These are phyloP conservation scores for Sphenostylis stenocarpa DNA, from an alignment of 306 rosid genomes.

Conservation along the genomic window DNA sequence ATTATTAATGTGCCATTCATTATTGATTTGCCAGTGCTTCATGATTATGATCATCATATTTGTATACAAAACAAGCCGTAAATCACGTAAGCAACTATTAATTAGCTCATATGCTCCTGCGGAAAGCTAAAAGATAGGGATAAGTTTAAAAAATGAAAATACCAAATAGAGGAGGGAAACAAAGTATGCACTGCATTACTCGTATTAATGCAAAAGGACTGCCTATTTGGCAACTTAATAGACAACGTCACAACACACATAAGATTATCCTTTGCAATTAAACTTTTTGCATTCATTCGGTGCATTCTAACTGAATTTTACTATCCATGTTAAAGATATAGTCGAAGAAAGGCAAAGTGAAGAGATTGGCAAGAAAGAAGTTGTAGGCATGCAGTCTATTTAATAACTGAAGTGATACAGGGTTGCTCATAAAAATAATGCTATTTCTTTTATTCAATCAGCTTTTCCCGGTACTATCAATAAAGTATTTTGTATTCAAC, in stretches of 20 bases:
- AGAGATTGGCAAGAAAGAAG: neutral
- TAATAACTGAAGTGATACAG: neutral
- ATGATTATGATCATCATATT: neutral
- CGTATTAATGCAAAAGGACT: neutral
- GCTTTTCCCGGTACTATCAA: neutral
- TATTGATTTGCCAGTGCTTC: neutral
- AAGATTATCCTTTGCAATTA: neutral
- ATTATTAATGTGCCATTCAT: neutral
- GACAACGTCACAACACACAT: neutral
- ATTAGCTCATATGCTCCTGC: neutral
- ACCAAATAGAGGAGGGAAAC: constrained; percentile 14
- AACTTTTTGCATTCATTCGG: constrained; percentile 5
- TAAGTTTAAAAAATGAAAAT: neutral
- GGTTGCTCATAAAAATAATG: neutral
- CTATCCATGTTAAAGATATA: neutral
- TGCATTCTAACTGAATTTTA: neutral
- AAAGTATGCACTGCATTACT: neutral
- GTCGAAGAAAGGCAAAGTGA: neutral
- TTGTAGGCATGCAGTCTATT: neutral
- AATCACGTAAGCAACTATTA: neutral
- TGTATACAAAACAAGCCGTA: neutral
- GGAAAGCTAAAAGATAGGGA: neutral
- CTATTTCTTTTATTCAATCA: neutral
- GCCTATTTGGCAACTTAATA: neutral
- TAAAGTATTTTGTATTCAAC: neutral